Percentiles rank a stretch among this genome's conserved stretches.
phyloP scores from a whole-genome alignment of 306 rosid genomes.

The Benincasa hispida region DNA sequence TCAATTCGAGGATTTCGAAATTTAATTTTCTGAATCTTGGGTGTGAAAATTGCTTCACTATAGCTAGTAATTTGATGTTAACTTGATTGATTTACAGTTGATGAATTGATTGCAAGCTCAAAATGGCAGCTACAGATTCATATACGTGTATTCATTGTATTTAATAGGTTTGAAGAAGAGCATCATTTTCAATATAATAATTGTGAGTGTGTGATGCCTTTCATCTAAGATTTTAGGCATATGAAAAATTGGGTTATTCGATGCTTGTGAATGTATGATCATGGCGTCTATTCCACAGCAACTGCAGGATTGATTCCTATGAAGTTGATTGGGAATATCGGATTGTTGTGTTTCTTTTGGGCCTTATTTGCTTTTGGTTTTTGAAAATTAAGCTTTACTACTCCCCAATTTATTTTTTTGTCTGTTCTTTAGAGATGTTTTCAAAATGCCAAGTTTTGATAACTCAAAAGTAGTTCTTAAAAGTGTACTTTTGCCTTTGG shows the following conservation, averaged over 20 bases:
- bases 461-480: too few relatives aligned
- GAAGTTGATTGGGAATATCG: neutral
- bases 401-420: too few relatives aligned
- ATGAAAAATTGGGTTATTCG: neutral
- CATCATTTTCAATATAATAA: too few relatives aligned
- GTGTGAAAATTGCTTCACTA: neutral
- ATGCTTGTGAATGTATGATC: neutral
- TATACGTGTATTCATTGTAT: neutral
- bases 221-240: neutral
- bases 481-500: too few relatives aligned
- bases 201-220: neutral
- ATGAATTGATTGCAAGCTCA: neutral
- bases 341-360: neutral
- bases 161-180: neutral
- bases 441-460: too few relatives aligned
- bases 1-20: neutral
- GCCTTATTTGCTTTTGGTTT: too few relatives aligned
- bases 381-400: too few relatives aligned
- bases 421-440: too few relatives aligned
- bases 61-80: neutral
- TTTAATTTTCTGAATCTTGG: neutral
- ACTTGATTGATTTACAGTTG: neutral
- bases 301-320: neutral
- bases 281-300: neutral
- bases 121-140: neutral